Evolutionary conservation across 148 eudicot species (phyloP).

Genomic region (Amaranthus palmeri): DNA sequence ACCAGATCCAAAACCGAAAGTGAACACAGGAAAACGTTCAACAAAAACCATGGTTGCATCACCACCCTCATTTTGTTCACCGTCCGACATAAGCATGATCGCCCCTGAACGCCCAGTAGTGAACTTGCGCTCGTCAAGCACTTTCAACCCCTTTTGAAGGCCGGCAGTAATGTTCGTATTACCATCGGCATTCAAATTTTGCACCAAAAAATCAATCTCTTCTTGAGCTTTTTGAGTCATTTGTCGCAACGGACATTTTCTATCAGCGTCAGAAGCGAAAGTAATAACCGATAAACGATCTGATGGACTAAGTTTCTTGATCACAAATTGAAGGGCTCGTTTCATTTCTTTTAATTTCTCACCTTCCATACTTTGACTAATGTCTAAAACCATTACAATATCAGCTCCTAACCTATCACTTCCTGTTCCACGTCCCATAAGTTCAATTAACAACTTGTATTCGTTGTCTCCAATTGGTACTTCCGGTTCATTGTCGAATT

Average conservation of each 20-base stretch:
- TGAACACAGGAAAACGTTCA: conserved; percentile 14
- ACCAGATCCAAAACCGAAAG: conserved; percentile 20
- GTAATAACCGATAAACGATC: conserved; percentile 26
- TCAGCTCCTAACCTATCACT: conserved; percentile 9
- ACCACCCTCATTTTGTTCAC: conserved; percentile 1
- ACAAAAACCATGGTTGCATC: conserved; percentile 2
- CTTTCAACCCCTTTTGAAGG: conserved; percentile 15
- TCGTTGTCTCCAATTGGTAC: background rate
- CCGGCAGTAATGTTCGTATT: conserved; percentile 14
- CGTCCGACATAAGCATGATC: conserved; percentile 25
- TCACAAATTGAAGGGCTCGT: conserved; percentile 13
- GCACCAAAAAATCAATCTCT: background rate
- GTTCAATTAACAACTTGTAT: conserved; percentile 6
- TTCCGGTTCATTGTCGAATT: background rate
- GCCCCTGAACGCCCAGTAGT: background rate
- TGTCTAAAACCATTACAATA: conserved; percentile 19
- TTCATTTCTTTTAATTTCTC: conserved; percentile 16
- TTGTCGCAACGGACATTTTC: conserved; percentile 3
- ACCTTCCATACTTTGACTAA: conserved; percentile 18
- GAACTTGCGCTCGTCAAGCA: conserved; percentile 6
- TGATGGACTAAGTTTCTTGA: conserved; percentile 13
- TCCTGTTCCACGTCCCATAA: background rate
- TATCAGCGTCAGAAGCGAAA: background rate
- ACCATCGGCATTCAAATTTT: background rate
- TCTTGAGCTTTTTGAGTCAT: conserved; percentile 4